Evolutionary conservation across 2,329 filamentous ascomycete species (phyloP), one percentile per base, ranked within the genome.

Genomic region (Penicillium vulpinum): DNA sequence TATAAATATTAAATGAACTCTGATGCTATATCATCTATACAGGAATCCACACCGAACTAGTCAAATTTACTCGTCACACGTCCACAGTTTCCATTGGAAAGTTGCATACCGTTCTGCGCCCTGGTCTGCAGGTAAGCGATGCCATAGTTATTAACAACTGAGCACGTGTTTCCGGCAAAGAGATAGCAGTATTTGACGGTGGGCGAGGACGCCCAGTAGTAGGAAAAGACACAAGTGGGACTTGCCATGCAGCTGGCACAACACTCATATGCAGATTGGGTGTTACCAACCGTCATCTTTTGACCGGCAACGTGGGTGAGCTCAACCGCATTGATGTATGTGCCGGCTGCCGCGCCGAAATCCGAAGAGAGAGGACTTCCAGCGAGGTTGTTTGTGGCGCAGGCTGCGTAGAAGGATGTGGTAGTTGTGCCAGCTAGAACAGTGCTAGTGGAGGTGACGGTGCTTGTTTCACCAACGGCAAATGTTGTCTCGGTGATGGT

Each of bases 351-450:
- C 10, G 13, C 9, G 39, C 56, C 51, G 24, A 22, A 58, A 24
- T 58, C 51, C 11, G 51, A 43, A 36, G 51, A 54, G 22, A 58
- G 51, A 50, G 56, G 51, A 38, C 2, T 7, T 8, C 26, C 16
- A 9, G 56, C 56, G 16, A 58, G 51, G 45, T 58, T 58, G 40
- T 54, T 54, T 22, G 56, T 45, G 7, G 56, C 56, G 26, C 56
- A 58, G 5, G 56, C 56, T 10, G 38, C 56, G 21, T 54, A 54
- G 11, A 31, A 24, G 6, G 51, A 41, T 2, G 54, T 53, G 5
- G 44, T 54, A 10, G 21, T 45, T 3, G 48, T 24, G 5, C 39
- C 46, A 15, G 22, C 50, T 10, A 43, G 18, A 16, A 38, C 43
- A 22, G 36, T 39, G 11, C 2, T 13, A 22, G 36, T 39, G 10